These are phyloP conservation scores for Coelastrella sp. DNA, from an alignment of 139 green algal species.

Conservation along the genomic window DNA sequence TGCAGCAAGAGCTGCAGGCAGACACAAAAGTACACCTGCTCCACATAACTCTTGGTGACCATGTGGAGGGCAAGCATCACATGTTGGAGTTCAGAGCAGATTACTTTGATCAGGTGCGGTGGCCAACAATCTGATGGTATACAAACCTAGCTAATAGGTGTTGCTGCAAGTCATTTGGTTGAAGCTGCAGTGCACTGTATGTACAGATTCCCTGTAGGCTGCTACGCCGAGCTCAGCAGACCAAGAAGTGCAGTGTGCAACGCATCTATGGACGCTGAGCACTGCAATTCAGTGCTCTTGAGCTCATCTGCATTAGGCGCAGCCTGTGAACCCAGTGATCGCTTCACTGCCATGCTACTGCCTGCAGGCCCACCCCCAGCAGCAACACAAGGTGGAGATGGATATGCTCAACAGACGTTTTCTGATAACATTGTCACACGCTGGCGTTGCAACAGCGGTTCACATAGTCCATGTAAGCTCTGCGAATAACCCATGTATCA, in stretches of 20 bases:
- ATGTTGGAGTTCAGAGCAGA: neutral
- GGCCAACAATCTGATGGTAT: neutral
- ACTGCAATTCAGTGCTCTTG: no score
- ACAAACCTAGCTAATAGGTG: neutral
- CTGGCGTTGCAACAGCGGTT: neutral
- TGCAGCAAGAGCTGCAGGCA: conserved; percentile 9
- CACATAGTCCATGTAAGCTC: conserved; percentile 28
- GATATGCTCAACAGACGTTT: conserved; percentile 19
- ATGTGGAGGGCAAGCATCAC: neutral
- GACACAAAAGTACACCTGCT: conserved; percentile 16
- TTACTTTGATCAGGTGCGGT: conserved; percentile 40
- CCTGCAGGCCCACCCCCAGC: neutral
- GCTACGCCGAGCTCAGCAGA: no score
- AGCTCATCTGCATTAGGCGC: neutral
- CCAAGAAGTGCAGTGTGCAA: no score
- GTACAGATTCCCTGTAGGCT: no score
- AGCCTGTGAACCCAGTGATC: neutral
- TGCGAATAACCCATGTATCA: neutral
- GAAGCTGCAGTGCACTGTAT: neutral
- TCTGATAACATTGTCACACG: neutral
- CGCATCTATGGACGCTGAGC: no score
- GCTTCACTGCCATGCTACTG: no score
- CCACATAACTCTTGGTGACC: neutral
- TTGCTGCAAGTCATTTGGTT: neutral
- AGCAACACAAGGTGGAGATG: neutral